phyloP scores from a whole-genome alignment of 805 yeast genomes.

The Lipomyces kockii region DNA sequence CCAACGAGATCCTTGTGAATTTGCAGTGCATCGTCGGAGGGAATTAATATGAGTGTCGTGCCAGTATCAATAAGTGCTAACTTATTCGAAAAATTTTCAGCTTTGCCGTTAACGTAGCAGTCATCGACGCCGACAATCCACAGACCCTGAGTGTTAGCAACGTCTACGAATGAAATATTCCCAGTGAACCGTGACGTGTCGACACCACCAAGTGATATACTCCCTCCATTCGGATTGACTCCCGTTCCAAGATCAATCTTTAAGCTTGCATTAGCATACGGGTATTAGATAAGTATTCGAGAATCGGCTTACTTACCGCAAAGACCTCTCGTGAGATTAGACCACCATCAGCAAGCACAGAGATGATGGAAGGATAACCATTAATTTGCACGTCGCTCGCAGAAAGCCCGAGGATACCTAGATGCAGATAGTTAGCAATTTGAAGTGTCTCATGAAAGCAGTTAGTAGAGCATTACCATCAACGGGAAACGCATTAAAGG shows the following conservation, averaged over 20 bases:
- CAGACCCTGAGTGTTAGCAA: slow-evolving; percentile 43
- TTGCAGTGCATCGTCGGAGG: slow-evolving; percentile 57
- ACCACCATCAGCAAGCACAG: slow-evolving; percentile 37
- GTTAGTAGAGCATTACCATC: slow-evolving; percentile 46
- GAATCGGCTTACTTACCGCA: slow-evolving; percentile 43
- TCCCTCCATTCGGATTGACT: slow-evolving; percentile 48
- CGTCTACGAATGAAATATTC: slow-evolving; percentile 49
- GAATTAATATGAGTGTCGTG: slow-evolving; percentile 63
- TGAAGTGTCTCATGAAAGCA: background rate
- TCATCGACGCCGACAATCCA: slow-evolving; percentile 58
- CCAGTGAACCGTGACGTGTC: slow-evolving; percentile 49
- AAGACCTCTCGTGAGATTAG: slow-evolving; percentile 47
- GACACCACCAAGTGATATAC: slow-evolving; percentile 53
- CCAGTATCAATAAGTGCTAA: slow-evolving; percentile 66
- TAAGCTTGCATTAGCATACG: background rate
- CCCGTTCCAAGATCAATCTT: slow-evolving; percentile 48
- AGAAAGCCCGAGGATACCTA: slow-evolving; percentile 62
- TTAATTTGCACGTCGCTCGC: slow-evolving; percentile 49
- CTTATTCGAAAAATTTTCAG: slow-evolving; percentile 25
- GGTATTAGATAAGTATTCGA: background rate
- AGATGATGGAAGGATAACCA: slow-evolving; percentile 41
- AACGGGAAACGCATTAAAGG: slow-evolving; percentile 57
- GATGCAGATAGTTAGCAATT: background rate
- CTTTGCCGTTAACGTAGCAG: slow-evolving; percentile 47
- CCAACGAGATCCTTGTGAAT: slow-evolving; percentile 58